phyloP scores from a whole-genome alignment of 2,329 filamentous ascomycete species.

The Fusarium sp. region DNA sequence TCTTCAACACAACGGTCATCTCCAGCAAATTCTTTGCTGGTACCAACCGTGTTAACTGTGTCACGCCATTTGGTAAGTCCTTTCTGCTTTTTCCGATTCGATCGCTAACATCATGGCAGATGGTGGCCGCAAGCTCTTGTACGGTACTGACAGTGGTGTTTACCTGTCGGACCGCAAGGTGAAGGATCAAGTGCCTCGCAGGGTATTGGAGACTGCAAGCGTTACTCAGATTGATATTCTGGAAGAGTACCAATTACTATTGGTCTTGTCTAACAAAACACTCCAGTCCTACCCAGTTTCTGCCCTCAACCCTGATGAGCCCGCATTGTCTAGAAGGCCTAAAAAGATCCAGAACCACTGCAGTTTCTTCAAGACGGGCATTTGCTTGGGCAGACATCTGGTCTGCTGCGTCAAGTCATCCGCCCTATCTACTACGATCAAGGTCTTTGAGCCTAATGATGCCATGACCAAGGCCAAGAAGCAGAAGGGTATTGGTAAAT shows the following conservation, averaged over 20 bases:
- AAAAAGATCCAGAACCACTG: constrained; percentile 98
- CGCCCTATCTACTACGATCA: constrained; percentile 93
- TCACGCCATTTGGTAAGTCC: constrained; percentile 84
- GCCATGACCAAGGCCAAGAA: constrained; percentile 93
- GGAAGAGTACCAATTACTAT: constrained; percentile 90
- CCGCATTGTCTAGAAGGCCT: constrained; percentile 80
- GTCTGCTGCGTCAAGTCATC: constrained; percentile 97
- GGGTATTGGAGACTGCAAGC: constrained; percentile 84
- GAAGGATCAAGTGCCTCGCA: constrained; percentile 81
- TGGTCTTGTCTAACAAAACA: constrained; percentile 93
- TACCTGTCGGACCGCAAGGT: constrained; percentile 91
- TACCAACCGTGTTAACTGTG: constrained; percentile 89
- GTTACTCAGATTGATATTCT: constrained; percentile 97
- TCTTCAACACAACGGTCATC: constrained; percentile 79
- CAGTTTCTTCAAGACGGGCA: constrained; percentile 98
- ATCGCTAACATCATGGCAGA: constrained; percentile 61
- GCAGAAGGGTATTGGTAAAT: constrained; percentile 93
- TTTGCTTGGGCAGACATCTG: constrained; percentile 91
- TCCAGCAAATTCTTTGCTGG: constrained; percentile 68
- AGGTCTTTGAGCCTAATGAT: constrained; percentile 98
- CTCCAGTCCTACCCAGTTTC: constrained; percentile 89
- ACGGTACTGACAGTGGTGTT: constrained; percentile 93
- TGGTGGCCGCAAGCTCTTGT: constrained; percentile 92
- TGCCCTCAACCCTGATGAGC: constrained; percentile 85
- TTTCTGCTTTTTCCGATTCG: constrained; percentile 2